phyloP scores from a whole-genome alignment of 768 basidiomycete species.

The Suillus hirtellus region DNA sequence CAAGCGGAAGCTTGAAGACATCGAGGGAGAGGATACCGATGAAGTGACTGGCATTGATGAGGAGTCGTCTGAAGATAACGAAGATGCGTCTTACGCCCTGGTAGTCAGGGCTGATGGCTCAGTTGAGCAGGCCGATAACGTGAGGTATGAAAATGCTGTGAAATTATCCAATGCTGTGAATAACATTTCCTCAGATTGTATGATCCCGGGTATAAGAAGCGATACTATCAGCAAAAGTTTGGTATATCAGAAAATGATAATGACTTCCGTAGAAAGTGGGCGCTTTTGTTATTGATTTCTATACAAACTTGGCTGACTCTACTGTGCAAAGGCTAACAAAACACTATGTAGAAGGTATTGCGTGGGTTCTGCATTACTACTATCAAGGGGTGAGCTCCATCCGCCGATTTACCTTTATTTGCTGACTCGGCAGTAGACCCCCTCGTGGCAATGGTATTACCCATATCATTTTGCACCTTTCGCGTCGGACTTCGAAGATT shows the following conservation, averaged over 20 bases:
- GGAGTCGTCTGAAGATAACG: slow-evolving; percentile 45
- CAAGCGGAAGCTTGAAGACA: slow-evolving; percentile 49
- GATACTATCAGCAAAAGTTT: slow-evolving; percentile 96
- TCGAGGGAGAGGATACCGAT: slow-evolving; percentile 42
- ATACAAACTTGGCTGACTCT: slow-evolving; percentile 9
- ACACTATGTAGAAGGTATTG: slow-evolving; percentile 89
- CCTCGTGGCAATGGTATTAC: slow-evolving; percentile 99
- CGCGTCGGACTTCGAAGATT: slow-evolving; percentile 87
- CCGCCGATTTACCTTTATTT: slow-evolving; percentile 6
- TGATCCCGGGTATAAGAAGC: slow-evolving; percentile 94
- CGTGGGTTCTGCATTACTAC: slow-evolving; percentile 97
- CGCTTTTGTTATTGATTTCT: slow-evolving; percentile 6
- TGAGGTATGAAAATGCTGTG: slow-evolving; percentile 61
- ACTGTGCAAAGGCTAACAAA: slow-evolving; percentile 60
- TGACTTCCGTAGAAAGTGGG: slow-evolving; percentile 74
- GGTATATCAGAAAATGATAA: slow-evolving; percentile 67
- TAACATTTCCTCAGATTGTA: slow-evolving; percentile 61
- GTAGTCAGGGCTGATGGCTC: slow-evolving; percentile 91
- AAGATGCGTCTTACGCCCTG: slow-evolving; percentile 54
- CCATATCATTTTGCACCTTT: slow-evolving; percentile 99
- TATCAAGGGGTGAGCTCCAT: slow-evolving; percentile 84
- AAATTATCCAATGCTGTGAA: slow-evolving; percentile 3
- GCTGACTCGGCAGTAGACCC: slow-evolving; percentile 50
- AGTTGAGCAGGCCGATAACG: slow-evolving; percentile 91
- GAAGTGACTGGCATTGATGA: slow-evolving; percentile 25